Evolutionary conservation across 2,329 filamentous ascomycete genomes (phyloP).

Genomic region (Chaetothyriales sp.): DNA sequence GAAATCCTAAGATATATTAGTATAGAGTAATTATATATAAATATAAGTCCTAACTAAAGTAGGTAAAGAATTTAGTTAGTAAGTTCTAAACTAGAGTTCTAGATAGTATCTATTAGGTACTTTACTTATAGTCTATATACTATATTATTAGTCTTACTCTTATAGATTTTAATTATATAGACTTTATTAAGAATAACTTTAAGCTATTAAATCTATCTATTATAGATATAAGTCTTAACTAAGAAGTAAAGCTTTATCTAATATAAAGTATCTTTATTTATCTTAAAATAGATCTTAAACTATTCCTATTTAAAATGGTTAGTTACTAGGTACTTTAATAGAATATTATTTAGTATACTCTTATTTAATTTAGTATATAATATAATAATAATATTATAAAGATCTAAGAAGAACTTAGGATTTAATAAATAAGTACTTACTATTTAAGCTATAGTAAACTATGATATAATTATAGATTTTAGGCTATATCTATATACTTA

Average conservation of each 20-base stretch:
- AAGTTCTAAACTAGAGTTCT: conserved; percentile 30
- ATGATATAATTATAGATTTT: conserved; percentile 13
- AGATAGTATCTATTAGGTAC: conserved; percentile 27
- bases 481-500: conserved; percentile 20
- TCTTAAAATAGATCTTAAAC: conserved; percentile 18
- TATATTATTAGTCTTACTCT: conserved; percentile 23
- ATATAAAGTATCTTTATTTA: conserved; percentile 23
- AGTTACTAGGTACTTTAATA: conserved; percentile 9
- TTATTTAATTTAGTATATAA: conserved; percentile 26
- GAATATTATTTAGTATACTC: conserved; percentile 22
- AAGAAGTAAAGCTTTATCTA: neutral
- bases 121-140: conserved; percentile 24
- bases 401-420: conserved; percentile 6
- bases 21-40: neutral
- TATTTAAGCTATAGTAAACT: conserved; percentile 18
- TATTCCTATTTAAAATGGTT: conserved; percentile 16
- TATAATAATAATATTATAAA: conserved; percentile 23
- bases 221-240: neutral
- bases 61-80: conserved; percentile 27
- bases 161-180: conserved; percentile 25
- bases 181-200: conserved; percentile 31
- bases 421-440: conserved; percentile 14
- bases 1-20: conserved; percentile 20
- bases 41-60: conserved; percentile 7
- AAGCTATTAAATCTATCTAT: conserved; percentile 20